phyloP scores from a whole-genome alignment of 1,139 yeast species.

The Kodamaea derodonti region DNA sequence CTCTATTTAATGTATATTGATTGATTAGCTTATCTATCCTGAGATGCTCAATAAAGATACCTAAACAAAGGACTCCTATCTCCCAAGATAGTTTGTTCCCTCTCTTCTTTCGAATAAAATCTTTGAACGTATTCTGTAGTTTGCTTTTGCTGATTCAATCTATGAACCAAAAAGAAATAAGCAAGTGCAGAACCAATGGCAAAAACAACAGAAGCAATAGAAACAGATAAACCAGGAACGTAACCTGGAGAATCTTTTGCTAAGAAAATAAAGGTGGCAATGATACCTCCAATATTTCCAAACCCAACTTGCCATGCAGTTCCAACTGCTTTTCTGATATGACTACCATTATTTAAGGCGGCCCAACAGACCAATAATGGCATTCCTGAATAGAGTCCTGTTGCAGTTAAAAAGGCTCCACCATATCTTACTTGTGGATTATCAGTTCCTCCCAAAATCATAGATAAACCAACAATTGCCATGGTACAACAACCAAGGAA shows the following conservation, averaged over 20 bases:
- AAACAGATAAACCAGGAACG: constrained; percentile 51
- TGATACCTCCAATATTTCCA: constrained; percentile 81
- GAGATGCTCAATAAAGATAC: constrained; percentile 36
- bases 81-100: constrained; percentile 51
- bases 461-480: constrained; percentile 53
- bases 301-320: constrained; percentile 77
- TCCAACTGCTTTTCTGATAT: constrained; percentile 65
- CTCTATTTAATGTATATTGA: too few species aligned
- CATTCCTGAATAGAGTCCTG: constrained; percentile 71
- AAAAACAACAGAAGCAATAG: constrained; percentile 51
- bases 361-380: constrained; percentile 73
- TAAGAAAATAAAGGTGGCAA: constrained; percentile 61
- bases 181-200: constrained; percentile 42
- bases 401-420: constrained; percentile 65
- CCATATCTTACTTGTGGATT: constrained; percentile 51
- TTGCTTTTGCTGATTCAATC: constrained; percentile 42
- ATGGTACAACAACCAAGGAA: constrained; percentile 36
- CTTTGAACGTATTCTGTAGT: constrained; percentile 34
- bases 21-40: too few species aligned
- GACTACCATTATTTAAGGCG: constrained; percentile 66
- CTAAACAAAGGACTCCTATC: constrained; percentile 62
- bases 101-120: constrained; percentile 43
- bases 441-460: constrained; percentile 40
- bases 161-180: constrained; percentile 39
- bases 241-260: constrained; percentile 56